Evolutionary conservation across 805 yeast species (phyloP).

Genomic region (Priceomyces fermenticarens): DNA sequence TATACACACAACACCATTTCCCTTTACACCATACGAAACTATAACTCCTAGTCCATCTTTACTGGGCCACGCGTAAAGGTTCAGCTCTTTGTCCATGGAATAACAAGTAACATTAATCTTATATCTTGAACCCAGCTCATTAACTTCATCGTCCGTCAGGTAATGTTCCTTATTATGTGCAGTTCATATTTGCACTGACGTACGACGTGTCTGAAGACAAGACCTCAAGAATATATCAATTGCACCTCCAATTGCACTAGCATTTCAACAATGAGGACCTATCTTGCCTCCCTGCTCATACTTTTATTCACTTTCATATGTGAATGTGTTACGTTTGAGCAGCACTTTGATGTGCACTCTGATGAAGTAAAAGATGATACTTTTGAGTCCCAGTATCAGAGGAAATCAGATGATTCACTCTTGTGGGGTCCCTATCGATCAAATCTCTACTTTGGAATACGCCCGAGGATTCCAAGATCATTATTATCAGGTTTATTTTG

Average conservation of each 20-base stretch:
- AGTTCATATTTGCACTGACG: no score
- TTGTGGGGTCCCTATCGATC: slow-evolving; percentile 94
- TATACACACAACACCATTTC: slow-evolving; percentile 21
- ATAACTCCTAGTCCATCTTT: slow-evolving; percentile 34
- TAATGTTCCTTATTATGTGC: no score
- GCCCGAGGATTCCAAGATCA: slow-evolving; percentile 77
- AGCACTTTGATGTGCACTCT: slow-evolving; percentile 32
- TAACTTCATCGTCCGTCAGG: background rate
- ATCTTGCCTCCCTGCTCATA: no score
- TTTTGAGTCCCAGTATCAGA: slow-evolving; percentile 13
- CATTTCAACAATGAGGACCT: no score
- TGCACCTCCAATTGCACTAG: no score
- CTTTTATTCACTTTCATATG: no score
- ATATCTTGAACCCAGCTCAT: slow-evolving; percentile 1
- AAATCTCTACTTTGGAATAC: slow-evolving; percentile 77
- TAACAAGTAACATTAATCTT: background rate
- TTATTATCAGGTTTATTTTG: slow-evolving; percentile 82
- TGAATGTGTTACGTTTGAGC: slow-evolving; percentile 8
- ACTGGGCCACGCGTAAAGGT: slow-evolving; percentile 33
- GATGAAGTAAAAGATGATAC: slow-evolving; percentile 52
- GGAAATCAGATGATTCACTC: slow-evolving; percentile 22
- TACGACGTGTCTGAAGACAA: no score
- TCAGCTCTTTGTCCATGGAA: background rate
- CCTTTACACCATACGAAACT: slow-evolving; percentile 43
- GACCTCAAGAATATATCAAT: no score